Conservation (phyloP, 2,329 filamentous ascomycete species). For the Aspergillus japonicus region DNA sequence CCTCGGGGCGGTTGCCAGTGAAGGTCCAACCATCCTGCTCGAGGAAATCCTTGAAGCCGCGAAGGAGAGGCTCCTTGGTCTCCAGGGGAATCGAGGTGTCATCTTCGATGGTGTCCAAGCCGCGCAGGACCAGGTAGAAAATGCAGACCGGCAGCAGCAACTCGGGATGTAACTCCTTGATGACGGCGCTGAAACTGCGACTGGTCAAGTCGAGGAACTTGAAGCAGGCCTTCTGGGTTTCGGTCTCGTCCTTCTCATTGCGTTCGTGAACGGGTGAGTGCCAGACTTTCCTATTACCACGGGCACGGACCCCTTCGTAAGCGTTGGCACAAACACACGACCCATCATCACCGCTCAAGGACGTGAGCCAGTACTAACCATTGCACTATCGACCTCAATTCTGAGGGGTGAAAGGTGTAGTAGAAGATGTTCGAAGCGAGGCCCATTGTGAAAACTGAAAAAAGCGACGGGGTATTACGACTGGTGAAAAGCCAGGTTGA, state of each 20-base stretch:
- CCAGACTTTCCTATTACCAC: conserved; percentile 77
- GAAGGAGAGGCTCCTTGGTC: conserved; percentile 81
- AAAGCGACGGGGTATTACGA: conserved; percentile 7
- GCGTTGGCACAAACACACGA: conserved; percentile 15
- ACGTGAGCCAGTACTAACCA: conserved; percentile 60
- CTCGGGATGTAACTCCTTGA: conserved; percentile 92
- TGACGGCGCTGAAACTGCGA: conserved; percentile 88
- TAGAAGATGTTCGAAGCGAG: conserved; percentile 59
- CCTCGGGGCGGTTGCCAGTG: conserved; percentile 77
- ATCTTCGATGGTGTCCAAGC: conserved; percentile 97
- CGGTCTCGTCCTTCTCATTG: conserved; percentile 70
- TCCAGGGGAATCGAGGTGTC: conserved; percentile 86
- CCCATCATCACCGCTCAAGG: conserved; percentile 4
- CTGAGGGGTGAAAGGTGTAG: conserved; percentile 70
- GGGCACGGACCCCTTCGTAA: conserved; percentile 5
- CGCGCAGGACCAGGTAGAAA: conserved; percentile 91
- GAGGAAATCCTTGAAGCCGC: conserved; percentile 76
- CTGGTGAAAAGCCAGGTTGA: conserved; percentile 7
- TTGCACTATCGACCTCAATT: conserved; percentile 82
- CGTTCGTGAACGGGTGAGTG: conserved; percentile 90
- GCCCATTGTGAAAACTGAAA: conserved; percentile 36
- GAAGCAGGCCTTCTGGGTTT: conserved; percentile 78
- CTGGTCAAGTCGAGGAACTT: conserved; percentile 82
- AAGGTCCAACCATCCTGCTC: conserved; percentile 89
- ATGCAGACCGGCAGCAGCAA: conserved; percentile 83